These are phyloP conservation scores for Cladobotryum mycophilum DNA, from an alignment of 2,329 filamentous ascomycete species.

Conservation along the genomic window DNA sequence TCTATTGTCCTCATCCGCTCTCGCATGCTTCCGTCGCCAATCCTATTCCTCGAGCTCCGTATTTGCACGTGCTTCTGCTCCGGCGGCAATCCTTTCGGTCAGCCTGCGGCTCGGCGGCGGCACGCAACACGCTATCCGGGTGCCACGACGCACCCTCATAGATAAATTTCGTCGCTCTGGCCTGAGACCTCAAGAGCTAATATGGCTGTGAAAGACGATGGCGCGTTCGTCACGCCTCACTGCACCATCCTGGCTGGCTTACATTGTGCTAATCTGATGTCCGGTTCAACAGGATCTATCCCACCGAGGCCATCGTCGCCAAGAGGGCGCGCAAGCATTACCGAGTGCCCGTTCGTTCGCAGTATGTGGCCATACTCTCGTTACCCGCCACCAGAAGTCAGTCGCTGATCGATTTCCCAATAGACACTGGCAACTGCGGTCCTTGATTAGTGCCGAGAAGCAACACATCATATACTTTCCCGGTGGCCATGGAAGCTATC, in stretches of 20 bases:
- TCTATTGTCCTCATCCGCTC: too few relatives aligned
- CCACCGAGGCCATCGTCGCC: constrained; percentile 60
- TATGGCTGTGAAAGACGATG: constrained; percentile 52
- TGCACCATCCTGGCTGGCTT: neutral
- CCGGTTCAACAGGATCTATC: constrained; percentile 46
- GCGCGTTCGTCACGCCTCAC: constrained; percentile 34
- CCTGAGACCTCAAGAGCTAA: neutral
- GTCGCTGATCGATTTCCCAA: neutral
- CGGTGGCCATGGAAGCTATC: constrained; percentile 58
- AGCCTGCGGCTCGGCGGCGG: neutral
- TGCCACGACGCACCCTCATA: constrained; percentile 8
- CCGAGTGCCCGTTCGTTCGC: constrained; percentile 57
- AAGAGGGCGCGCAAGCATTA: constrained; percentile 59
- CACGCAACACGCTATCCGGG: constrained; percentile 6
- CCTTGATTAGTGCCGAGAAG: constrained; percentile 77
- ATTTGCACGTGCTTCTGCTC: neutral
- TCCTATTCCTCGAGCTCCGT: too few relatives aligned
- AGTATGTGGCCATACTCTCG: constrained; percentile 40
- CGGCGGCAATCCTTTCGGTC: neutral
- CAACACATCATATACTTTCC: constrained; percentile 80
- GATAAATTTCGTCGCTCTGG: neutral
- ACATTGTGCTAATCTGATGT: constrained; percentile 1
- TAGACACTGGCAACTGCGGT: constrained; percentile 84
- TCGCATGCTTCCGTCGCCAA: too few relatives aligned
- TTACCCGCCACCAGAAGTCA: neutral